Evolutionary conservation across 768 basidiomycete species (phyloP), one percentile per base, ranked within the genome.

Genomic region (Mycena kentingensis): DNA sequence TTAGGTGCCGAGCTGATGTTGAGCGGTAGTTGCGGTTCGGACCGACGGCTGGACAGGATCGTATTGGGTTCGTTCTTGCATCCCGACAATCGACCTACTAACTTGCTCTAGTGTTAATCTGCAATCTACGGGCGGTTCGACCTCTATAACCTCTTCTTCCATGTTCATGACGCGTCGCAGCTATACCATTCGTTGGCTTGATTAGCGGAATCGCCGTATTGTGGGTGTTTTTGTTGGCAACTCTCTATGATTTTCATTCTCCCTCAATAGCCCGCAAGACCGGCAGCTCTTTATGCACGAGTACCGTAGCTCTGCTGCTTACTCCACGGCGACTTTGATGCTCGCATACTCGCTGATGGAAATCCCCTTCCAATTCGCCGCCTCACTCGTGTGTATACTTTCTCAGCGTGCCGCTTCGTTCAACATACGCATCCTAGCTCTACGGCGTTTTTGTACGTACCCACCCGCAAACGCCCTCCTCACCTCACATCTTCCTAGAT

Each of bases 251-350:
- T 38, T 35, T 15, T 3, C 19, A 36, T 15, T 12, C 24, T 24
- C 11, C n/a, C n/a, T n/a, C n/a, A n/a, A 32, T 26, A 60, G 58
- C 60, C 77, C 77, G 0, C 63, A 64, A 19, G 78, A 79, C 43
- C 66, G 70, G 41, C 66, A 73, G 24, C 55, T 76, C 4, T 78
- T 73, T 60, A 66, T 73, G 50, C 71, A 78, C 60, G 77, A 78
- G 55, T 70, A 66, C 43, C 60, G 63, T 16, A 69, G 67, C 19
- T 69, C 67, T 13, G 77, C 73, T 0, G 60, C 67, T 4, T 77
- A 79, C 52, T 71, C 68, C 0, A 59, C 69, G 2, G 61, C 68
- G 5, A 71, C 77, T 0, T 76, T 79, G 37, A 54, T 67, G 24
- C 32, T 60, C 2, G 58, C 62, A 2, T 67, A 63, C 37, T 51